phyloP scores from a whole-genome alignment of 208 protist genomes.

The Crithidia mellificae region DNA sequence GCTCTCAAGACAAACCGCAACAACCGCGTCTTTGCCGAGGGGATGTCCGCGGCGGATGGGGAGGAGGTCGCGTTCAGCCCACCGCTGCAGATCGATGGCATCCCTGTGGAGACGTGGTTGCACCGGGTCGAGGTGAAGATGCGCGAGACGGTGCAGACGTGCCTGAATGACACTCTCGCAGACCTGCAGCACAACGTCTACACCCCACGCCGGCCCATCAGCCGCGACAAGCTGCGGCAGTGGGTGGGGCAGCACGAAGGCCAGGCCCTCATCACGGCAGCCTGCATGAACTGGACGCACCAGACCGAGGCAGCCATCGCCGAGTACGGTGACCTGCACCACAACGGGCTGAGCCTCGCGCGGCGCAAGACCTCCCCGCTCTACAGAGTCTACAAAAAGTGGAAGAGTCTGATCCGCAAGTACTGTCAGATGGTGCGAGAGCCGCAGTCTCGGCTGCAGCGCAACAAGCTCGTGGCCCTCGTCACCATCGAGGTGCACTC shows the following conservation, averaged over 20 bases:
- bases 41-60: constrained; percentile 88
- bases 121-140: constrained; percentile 91
- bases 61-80: constrained; percentile 93
- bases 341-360: constrained; percentile 71
- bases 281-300: constrained; percentile 96
- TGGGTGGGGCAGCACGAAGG: constrained; percentile 93
- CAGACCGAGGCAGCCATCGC: constrained; percentile 90
- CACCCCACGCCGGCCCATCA: constrained; percentile 70
- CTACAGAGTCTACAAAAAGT: constrained; percentile 94
- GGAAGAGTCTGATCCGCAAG: constrained; percentile 93
- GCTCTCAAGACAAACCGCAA: constrained; percentile 76
- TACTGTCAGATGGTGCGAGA: constrained; percentile 95
- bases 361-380: constrained; percentile 92
- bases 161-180: constrained; percentile 79
- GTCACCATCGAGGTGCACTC: constrained; percentile 99
- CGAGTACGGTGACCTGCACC: constrained; percentile 86
- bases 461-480: constrained; percentile 95
- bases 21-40: constrained; percentile 77
- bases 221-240: constrained; percentile 75
- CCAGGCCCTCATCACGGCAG: constrained; percentile 94
- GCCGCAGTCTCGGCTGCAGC: constrained; percentile 90
- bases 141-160: constrained; percentile 86
- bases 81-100: constrained; percentile 85
- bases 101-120: constrained; percentile 95
- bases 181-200: constrained; percentile 86